Conservation (phyloP, 2,329 filamentous ascomycete genomes). For the Penicillium sp. region DNA sequence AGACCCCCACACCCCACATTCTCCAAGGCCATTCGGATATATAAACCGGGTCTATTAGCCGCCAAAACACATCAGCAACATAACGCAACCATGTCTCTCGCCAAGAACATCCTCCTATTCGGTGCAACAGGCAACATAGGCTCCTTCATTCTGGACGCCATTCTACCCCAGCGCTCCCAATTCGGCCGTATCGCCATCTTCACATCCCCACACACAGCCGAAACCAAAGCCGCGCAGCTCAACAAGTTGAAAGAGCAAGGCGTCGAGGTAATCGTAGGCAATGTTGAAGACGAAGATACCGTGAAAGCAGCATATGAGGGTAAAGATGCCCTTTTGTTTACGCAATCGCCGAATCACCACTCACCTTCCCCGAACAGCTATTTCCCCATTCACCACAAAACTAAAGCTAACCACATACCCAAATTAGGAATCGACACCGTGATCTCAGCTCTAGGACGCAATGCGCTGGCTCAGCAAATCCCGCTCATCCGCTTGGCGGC, state of each 20-base stretch:
- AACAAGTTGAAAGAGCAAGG: slow-evolving; percentile 48
- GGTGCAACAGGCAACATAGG: slow-evolving; percentile 54
- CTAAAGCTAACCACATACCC: slow-evolving; percentile 1
- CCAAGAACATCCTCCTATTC: slow-evolving; percentile 51
- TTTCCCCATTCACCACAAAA: background rate
- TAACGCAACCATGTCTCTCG: slow-evolving; percentile 14
- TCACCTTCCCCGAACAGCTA: background rate
- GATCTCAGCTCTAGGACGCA: slow-evolving; percentile 63
- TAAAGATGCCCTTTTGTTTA: slow-evolving; percentile 16
- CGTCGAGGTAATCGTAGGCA: slow-evolving; percentile 57
- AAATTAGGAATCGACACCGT: slow-evolving; percentile 61
- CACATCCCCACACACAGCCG: slow-evolving; percentile 55
- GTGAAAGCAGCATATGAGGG: slow-evolving; percentile 58
- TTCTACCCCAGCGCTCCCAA: slow-evolving; percentile 46
- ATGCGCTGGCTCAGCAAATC: slow-evolving; percentile 61
- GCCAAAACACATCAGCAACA: background rate
- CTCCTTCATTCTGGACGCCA: slow-evolving; percentile 51
- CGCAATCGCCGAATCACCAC: background rate
- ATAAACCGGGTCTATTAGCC: background rate
- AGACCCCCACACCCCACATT: slow-evolving; percentile 8
- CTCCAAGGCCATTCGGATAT: background rate
- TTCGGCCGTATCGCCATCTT: slow-evolving; percentile 57
- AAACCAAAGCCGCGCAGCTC: slow-evolving; percentile 52
- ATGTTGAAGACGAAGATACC: slow-evolving; percentile 53
- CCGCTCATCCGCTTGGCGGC: slow-evolving; percentile 62